Conservation (phyloP, 2,329 filamentous ascomycete species). For the Aspergillus fumigatiaffinis region DNA sequence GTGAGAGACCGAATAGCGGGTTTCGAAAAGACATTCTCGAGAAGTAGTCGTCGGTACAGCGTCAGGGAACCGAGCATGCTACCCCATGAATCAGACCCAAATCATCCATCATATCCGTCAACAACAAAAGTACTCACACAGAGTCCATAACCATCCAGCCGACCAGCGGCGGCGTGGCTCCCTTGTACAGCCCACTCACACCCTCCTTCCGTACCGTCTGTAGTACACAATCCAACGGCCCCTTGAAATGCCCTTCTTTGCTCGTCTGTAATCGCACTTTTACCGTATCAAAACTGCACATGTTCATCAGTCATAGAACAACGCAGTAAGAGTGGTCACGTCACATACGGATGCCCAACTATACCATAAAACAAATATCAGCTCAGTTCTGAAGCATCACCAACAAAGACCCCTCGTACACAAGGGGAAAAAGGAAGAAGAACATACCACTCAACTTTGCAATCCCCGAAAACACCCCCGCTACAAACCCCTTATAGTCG, state of each 20-base stretch:
- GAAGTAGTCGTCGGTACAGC: conserved; percentile 79
- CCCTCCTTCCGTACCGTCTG: conserved; percentile 86
- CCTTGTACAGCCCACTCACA: conserved; percentile 83
- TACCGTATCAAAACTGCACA: conserved; percentile 80
- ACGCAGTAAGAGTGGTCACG: neutral
- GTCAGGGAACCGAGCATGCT: conserved; percentile 88
- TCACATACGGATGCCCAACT: conserved; percentile 58
- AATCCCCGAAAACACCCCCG: conserved; percentile 91
- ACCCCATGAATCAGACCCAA: neutral
- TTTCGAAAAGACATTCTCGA: conserved; percentile 70
- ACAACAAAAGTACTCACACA: conserved; percentile 40
- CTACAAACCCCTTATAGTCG: conserved; percentile 94
- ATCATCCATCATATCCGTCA: neutral
- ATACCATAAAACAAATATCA: conserved; percentile 3
- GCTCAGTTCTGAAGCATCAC: neutral
- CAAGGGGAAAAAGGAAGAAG: neutral
- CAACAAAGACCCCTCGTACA: neutral
- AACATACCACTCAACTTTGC: conserved; percentile 76
- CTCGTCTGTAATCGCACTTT: conserved; percentile 95
- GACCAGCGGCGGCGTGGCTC: conserved; percentile 82
- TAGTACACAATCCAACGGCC: conserved; percentile 78
- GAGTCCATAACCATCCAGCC: conserved; percentile 99
- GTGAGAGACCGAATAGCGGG: conserved; percentile 40
- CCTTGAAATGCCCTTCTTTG: conserved; percentile 69
- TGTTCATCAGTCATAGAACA: neutral